Base-by-base conservation (phyloP, 2,329 filamentous ascomycete genomes). In the Ceratocystis papillata region DNA sequence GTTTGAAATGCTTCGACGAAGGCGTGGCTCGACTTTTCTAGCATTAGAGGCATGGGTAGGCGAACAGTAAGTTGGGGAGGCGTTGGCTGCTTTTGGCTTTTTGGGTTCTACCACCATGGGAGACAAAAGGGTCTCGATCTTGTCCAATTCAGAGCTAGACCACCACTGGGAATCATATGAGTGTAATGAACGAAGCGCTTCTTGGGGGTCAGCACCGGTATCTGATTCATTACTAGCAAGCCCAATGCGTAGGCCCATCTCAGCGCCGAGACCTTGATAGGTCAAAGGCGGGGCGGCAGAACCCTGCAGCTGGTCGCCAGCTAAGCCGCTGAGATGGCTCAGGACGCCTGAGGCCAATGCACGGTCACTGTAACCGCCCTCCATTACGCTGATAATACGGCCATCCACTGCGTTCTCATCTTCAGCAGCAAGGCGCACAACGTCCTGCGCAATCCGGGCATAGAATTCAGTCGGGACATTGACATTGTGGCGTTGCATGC, bases 391-490 rank as follows among this genome's bases (percentile, higher is more conserved):
- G 72, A 99, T 87, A 25, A 97, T 81, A 57, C 94, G 83, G 1
- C 93, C 93, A 30, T 95, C 87, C 1, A 90, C 89, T 33, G 83
- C 82, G 1, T 89, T 83, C 1, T 82, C 88, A 71, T 89, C 86
- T 73, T 96, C 91, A 50, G 89, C 82, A 0, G 95, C 88, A 67
- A 99, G 79, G 61, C 82, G 85, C 15, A 95, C 87, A 2, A 96
- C 83, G 72, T 99, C 94, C 57, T 86, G 83, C 0, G 93, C 93
- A 69, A 99, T 88, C 1, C 88, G 85, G 62, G 94, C 94, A 73
- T 97, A 99, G 74, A 99, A 99, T 64, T 93, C 90, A 0, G 93
- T 99, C 0, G 94, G 93, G 1, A 99, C 94, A 72, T 96, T 96
- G 72, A 96, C 92, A 67, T 89, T 87, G 75, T 99, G 94, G 60